Base-by-base conservation (phyloP, 1,284 basidiomycete species). In the Tilletia horrida region DNA sequence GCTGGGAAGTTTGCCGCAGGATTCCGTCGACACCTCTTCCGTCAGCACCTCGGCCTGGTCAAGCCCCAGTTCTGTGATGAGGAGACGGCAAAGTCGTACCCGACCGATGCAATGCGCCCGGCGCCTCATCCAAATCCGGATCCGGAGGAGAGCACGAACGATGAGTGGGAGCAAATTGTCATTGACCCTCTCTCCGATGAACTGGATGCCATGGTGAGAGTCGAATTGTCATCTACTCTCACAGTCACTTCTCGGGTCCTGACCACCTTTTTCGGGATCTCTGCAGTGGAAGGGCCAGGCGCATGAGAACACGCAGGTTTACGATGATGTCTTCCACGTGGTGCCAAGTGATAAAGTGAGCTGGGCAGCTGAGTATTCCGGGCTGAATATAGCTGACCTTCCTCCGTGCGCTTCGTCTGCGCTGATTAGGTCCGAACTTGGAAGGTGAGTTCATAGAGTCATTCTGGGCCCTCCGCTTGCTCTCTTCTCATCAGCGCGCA, bases 241-340 rank as follows among this genome's bases (percentile, higher is more conserved):
- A n/a, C n/a, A n/a, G n/a, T n/a, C n/a, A n/a, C n/a, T n/a, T n/a
- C n/a, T n/a, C n/a, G n/a, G n/a, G n/a, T n/a, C n/a, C n/a, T n/a
- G n/a, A n/a, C n/a, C n/a, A n/a, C 35, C 35, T 40, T 40, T 40
- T 40, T 40, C 11, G n/a, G n/a, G 35, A 40, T 16, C 27, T 0
- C 16, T 31, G 14, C 29, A 59, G 55, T 90, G 90, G 88, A 86
- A 85, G 64, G 85, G 85, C 47, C 93, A 91, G 0, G 93, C 91
- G 18, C 85, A 86, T 70, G 86, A 82, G 81, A 95, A 96, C 82
- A 85, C 91, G 63, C 88, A 89, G 76, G 85, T 91, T 67, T 93
- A 90, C 76, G 88, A 88, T 2, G 90, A 93, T 80, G 82, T 94
- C 2, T 93, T 93, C 86, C 86, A 87, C 48, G 87, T 89, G 63